Evolutionary conservation across 371 early-diverging fungal species (phyloP).

Genomic region (Parasitella parasitica): DNA sequence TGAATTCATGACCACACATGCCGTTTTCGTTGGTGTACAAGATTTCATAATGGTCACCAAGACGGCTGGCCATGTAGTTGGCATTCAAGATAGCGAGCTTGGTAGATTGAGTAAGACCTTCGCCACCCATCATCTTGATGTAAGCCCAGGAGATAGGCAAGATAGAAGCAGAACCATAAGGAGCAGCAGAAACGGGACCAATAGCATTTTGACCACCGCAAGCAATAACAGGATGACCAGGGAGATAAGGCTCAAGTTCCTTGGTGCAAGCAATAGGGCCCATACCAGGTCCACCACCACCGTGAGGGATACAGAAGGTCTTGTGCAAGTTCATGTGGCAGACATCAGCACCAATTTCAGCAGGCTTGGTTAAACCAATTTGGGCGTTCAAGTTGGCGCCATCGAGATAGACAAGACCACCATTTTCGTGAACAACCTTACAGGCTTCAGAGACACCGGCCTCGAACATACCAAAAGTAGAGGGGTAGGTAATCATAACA

Average conservation of each 20-base stretch:
- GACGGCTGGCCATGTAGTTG: slow-evolving; percentile 94
- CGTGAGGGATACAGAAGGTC: slow-evolving; percentile 98
- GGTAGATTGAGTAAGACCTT: slow-evolving; percentile 85
- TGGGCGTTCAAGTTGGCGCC: slow-evolving; percentile 99
- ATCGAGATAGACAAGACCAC: slow-evolving; percentile 99
- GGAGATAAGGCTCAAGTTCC: slow-evolving; percentile 92
- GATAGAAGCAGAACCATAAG: slow-evolving; percentile 95
- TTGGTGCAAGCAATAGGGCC: slow-evolving; percentile 91
- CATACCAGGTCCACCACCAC: slow-evolving; percentile 98
- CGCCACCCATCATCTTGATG: slow-evolving; percentile 93
- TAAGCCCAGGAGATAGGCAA: slow-evolving; percentile 98
- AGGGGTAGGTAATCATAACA: slow-evolving; percentile 98
- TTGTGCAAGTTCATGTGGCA: slow-evolving; percentile 99
- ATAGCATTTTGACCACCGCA: slow-evolving; percentile 76
- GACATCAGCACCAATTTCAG: slow-evolving; percentile 96
- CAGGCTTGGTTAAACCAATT: slow-evolving; percentile 94
- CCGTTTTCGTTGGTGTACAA: slow-evolving; percentile 90
- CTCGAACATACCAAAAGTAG: slow-evolving; percentile 97
- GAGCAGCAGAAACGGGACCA: slow-evolving; percentile 94
- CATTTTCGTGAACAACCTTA: slow-evolving; percentile 83
- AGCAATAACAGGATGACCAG: slow-evolving; percentile 82
- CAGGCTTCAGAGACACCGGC: slow-evolving; percentile 83
- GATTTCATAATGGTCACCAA: slow-evolving; percentile 85
- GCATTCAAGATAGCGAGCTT: slow-evolving; percentile 92
- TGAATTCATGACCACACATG: slow-evolving; percentile 98